Base-by-base conservation (phyloP, 1,284 basidiomycete species). In the Nidula niveotomentosa region DNA sequence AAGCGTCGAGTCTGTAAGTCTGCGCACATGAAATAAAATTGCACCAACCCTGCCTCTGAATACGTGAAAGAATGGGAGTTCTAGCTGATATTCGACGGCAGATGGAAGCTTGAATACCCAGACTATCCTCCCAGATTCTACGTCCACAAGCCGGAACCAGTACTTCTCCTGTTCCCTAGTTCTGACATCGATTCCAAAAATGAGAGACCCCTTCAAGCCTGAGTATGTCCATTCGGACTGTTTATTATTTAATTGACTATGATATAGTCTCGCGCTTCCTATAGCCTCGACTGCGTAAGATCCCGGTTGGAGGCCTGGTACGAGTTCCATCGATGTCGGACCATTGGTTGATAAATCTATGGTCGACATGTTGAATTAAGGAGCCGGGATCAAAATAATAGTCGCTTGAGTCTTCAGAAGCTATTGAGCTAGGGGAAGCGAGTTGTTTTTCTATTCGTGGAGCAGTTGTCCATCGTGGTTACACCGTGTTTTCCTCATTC, bases 41-140 rank as follows among this genome's bases (percentile, higher is more conserved):
- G 33, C 10, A 63, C 88, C 65, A 65, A 94, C 93, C 74, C 90
- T 86, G 45, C 91, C 92, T 35, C 85, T 83, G 70, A 96, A 96
- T 35, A 87, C 81, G 71, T 97, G 94, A 75, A 97, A 97, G 76
- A 96, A 97, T 1, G 93, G 91, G 59, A 91, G 87, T 70, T 97
- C 94, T 62, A 91, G 81, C 62, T 86, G 85, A 72, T 96, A 98
- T 54, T 87, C 80, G 64, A 95, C 87, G 58, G 83, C 80, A 47
- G 85, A 82, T 5, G 91, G 92, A 46, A 97, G 77, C 63, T 89
- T 88, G 70, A 96, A 94, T 69, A 90, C 84, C 95, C 95, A 98
- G 13, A 93, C 83, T 39, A 93, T 84, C 60, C 90, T 91, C 36
- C 87, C 80, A 2, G 84, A 84, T 35, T 82, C 81, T 67, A 80